phyloP scores from a whole-genome alignment of 1,284 basidiomycete genomes.

The Phlebopus sp. region DNA sequence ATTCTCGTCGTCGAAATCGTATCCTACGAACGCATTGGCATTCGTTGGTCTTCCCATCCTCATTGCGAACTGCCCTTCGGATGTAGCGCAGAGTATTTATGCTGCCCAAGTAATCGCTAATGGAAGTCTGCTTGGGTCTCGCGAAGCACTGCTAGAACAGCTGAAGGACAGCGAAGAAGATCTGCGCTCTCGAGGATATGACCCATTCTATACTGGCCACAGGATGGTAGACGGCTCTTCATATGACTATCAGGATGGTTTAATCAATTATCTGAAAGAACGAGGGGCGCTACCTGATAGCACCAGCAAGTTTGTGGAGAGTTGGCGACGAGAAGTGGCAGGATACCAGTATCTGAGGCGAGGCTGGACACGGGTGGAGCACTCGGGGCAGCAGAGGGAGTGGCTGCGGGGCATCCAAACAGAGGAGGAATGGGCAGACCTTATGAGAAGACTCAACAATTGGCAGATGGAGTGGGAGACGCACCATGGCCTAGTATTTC shows the following conservation, averaged over 20 bases:
- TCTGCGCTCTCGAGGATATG: slow-evolving; percentile 38
- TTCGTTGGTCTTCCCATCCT: slow-evolving; percentile 50
- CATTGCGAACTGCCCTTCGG: slow-evolving; percentile 49
- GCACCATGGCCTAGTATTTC: slow-evolving; percentile 16
- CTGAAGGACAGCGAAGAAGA: slow-evolving; percentile 41
- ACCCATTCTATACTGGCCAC: slow-evolving; percentile 52
- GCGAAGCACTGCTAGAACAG: slow-evolving; percentile 39
- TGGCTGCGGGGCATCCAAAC: slow-evolving; percentile 40
- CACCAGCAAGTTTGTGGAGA: slow-evolving; percentile 46
- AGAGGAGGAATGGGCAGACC: slow-evolving; percentile 46
- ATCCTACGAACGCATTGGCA: slow-evolving; percentile 49
- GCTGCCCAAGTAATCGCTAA: slow-evolving; percentile 44
- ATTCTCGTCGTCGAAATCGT: slow-evolving; percentile 44
- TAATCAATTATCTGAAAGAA: slow-evolving; percentile 44
- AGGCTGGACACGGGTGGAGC: slow-evolving; percentile 46
- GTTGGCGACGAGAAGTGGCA: slow-evolving; percentile 42
- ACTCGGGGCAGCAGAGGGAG: slow-evolving; percentile 31
- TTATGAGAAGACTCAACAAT: slow-evolving; percentile 44
- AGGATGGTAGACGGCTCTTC: slow-evolving; percentile 39
- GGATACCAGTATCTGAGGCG: slow-evolving; percentile 36
- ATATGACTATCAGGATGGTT: slow-evolving; percentile 47
- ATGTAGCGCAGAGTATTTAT: slow-evolving; percentile 50
- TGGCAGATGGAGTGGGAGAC: slow-evolving; percentile 49
- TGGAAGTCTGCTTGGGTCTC: slow-evolving; percentile 38
- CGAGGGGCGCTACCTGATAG: slow-evolving; percentile 40